These are phyloP conservation scores for Yamadazyma trypodendri DNA, from an alignment of 1,139 yeast genomes.

Conservation along the genomic window DNA sequence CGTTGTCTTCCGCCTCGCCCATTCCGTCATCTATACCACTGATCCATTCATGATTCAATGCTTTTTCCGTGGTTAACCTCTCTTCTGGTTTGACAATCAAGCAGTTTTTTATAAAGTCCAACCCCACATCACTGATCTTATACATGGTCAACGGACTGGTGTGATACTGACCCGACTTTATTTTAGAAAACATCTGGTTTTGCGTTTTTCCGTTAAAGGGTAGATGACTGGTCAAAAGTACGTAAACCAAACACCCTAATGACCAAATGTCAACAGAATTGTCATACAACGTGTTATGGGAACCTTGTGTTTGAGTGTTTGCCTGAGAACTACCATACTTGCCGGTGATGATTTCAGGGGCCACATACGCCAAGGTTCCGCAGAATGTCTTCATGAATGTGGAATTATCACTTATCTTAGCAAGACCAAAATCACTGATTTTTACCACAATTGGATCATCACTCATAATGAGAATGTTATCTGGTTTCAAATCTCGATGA, in stretches of 20 bases:
- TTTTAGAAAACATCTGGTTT: slow-evolving; percentile 75
- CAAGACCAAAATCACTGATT: slow-evolving; percentile 90
- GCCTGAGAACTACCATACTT: slow-evolving; percentile 43
- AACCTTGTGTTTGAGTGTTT: slow-evolving; percentile 11
- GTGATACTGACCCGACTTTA: slow-evolving; percentile 75
- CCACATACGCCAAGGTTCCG: slow-evolving; percentile 87
- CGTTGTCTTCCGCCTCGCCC: slow-evolving; percentile 4
- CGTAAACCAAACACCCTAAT: slow-evolving; percentile 80
- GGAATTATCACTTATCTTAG: slow-evolving; percentile 74
- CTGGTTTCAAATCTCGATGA: slow-evolving; percentile 92
- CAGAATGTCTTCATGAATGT: slow-evolving; percentile 85
- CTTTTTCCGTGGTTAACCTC: slow-evolving; percentile 70
- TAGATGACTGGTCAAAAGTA: slow-evolving; percentile 82
- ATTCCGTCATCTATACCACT: slow-evolving; percentile 27
- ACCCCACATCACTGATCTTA: slow-evolving; percentile 61
- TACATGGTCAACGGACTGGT: slow-evolving; percentile 73
- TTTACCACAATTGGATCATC: slow-evolving; percentile 89
- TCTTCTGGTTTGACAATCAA: slow-evolving; percentile 72
- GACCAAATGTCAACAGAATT: slow-evolving; percentile 96
- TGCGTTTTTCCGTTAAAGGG: slow-evolving; percentile 95
- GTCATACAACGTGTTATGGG: slow-evolving; percentile 53
- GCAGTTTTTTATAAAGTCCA: slow-evolving; percentile 66
- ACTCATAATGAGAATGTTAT: slow-evolving; percentile 84
- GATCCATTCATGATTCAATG: slow-evolving; percentile 72
- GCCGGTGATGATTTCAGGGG: slow-evolving; percentile 90